Evolutionary conservation across 768 basidiomycete genomes (phyloP).

Genomic region (Collybia sordida): DNA sequence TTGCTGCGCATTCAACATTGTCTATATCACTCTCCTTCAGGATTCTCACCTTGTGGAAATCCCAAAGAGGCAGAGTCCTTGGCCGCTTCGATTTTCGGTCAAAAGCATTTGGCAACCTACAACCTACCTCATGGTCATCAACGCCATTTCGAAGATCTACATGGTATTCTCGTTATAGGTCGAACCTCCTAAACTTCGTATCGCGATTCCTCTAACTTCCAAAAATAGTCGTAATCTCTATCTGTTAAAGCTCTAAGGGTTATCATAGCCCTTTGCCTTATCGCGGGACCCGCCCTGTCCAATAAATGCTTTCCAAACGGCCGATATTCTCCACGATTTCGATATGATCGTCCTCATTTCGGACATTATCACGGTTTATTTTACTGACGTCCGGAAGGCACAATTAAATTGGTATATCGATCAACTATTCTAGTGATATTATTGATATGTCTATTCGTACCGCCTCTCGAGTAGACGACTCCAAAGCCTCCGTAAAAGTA

Average conservation of each 20-base stretch:
- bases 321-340: constrained; percentile 3
- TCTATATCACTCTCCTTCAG: neutral
- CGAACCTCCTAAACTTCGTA: neutral
- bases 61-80: neutral
- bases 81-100: neutral
- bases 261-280: neutral
- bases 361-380: constrained; percentile 5
- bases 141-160: neutral
- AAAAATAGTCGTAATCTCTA: neutral
- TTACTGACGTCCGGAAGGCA: neutral
- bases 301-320: too few species aligned
- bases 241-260: neutral
- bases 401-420: neutral
- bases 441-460: neutral
- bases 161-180: neutral
- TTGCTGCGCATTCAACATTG: neutral
- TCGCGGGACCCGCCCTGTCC: neutral
- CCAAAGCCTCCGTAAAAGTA: constrained; percentile 1
- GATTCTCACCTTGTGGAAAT: neutral
- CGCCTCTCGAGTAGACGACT: neutral
- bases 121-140: neutral
- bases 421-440: neutral
- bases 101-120: too few species aligned
- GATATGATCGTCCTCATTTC: constrained; percentile 6
- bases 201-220: neutral